Evolutionary conservation across 1,284 basidiomycete genomes (phyloP), one percentile per base, ranked within the genome.

Genomic region (Salmacisia buchloeana): DNA sequence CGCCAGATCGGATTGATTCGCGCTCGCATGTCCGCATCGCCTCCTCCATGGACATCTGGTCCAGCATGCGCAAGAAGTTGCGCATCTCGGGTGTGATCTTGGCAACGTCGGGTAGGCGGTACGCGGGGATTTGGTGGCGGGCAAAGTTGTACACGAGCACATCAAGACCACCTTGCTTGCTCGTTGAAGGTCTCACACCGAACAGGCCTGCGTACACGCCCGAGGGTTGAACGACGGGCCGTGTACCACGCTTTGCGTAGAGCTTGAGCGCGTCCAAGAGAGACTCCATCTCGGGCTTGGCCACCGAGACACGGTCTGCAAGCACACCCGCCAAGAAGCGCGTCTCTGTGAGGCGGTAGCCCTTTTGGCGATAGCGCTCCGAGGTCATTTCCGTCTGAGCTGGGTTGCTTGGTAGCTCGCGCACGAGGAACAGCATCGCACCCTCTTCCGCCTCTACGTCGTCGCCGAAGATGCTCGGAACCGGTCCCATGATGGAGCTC

Each of bases 81-180:
- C 76, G 76, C 80, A 83, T 82, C 46, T 79, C 73, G 1, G 78
- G 69, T 1, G 80, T 79, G 21, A 83, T 73, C 18, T 74, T 79
- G 29, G 73, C 65, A 25, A 84, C 82, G 62, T 84, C 82, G 0
- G 83, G 83, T 10, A 84, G 78, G 29, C 83, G 81, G 73, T 83
- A 84, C 2, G 83, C 83, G 2, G 83, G 83, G 65, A 84, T 83
- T 73, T 83, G 83, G 67, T 83, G 83, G 27, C 82, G 80, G 33
- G 83, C 83, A 75, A 83, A 83, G 72, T 82, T 82, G 80, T 83
- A 84, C 13, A 83, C 83, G 3, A 84, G 74, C 21, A 83, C 82
- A 62, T 83, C 83, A 52, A 82, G 59, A 9, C 78, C 80, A 2
- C 72, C 74, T 45, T 78, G 64, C 15, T 66, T 58, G 57, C 70